These are phyloP conservation scores for Phallus indusiatus DNA, from an alignment of 768 basidiomycete species.

Conservation along the genomic window DNA sequence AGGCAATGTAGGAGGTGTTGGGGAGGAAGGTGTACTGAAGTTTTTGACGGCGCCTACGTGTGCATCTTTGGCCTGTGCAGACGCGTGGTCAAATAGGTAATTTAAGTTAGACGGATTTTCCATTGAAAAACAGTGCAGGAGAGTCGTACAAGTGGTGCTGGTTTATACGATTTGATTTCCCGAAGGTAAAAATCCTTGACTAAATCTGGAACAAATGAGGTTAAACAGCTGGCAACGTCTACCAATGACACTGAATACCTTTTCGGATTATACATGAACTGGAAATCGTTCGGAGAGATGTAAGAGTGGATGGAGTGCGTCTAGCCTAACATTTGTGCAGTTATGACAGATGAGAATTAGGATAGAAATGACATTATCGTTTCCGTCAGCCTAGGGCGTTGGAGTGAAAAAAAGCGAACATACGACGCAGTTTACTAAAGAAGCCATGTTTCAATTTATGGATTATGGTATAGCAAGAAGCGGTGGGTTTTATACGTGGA, in stretches of 20 bases:
- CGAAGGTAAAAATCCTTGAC: constrained; percentile 87
- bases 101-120: constrained; percentile 3
- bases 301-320: not conserved
- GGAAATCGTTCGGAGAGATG: constrained; percentile 42
- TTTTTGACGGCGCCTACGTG: constrained; percentile 81
- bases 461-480: not conserved
- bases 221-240: not conserved
- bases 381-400: not conserved
- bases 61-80: constrained; percentile 72
- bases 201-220: constrained; percentile 59
- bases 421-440: not conserved
- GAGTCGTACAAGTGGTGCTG: constrained; percentile 54
- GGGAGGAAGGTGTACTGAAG: constrained; percentile 65
- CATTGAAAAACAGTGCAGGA: not conserved
- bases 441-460: not conserved
- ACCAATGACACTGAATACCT: constrained; percentile 35
- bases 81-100: not conserved
- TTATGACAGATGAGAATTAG: too few species aligned
- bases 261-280: constrained; percentile 51
- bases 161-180: constrained; percentile 87
- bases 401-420: not conserved
- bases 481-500: too few species aligned
- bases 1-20: constrained; percentile 68
- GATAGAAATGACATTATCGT: not conserved
- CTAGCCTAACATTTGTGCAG: not conserved